Conservation (phyloP, 2,329 filamentous ascomycete species). For the Neopestalotiopsis sp. region DNA sequence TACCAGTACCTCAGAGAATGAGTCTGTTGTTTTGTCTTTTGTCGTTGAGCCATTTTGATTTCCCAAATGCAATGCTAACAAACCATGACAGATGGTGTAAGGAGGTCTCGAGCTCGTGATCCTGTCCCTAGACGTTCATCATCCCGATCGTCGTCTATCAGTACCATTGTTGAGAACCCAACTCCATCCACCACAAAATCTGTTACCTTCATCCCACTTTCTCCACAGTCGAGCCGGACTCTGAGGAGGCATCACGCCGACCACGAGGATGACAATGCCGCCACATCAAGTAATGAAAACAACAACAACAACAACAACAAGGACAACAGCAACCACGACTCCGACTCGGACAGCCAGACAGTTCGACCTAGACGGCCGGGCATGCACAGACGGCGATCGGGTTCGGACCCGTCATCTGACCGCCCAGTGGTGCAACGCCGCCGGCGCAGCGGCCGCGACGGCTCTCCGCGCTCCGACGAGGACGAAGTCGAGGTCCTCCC, state of each 20-base stretch:
- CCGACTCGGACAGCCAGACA: background rate
- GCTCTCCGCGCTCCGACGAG: constrained; percentile 23
- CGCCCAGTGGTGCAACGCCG: constrained; percentile 14
- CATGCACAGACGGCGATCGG: constrained; percentile 13
- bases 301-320: no score
- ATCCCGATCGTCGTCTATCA: constrained; percentile 19
- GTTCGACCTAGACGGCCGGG: background rate
- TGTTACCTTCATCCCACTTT: constrained; percentile 37
- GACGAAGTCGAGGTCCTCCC: constrained; percentile 36
- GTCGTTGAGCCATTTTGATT: background rate
- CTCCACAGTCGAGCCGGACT: constrained; percentile 36
- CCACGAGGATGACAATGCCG: constrained; percentile 18
- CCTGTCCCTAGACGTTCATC: constrained; percentile 1
- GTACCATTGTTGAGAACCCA: constrained; percentile 18
- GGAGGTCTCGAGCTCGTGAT: constrained; percentile 13
- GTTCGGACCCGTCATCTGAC: constrained; percentile 20
- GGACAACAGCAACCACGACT: background rate
- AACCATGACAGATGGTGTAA: constrained; percentile 30
- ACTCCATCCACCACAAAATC: constrained; percentile 24
- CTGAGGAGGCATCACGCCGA: constrained; percentile 31
- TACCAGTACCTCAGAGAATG: constrained; percentile 22
- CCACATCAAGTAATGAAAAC: constrained; percentile 17
- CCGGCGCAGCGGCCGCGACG: constrained; percentile 14
- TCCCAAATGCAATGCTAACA: background rate
- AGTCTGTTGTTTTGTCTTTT: background rate